Evolutionary conservation across 345 rosid species (phyloP).

Genomic region (Noccaea bulbosa): DNA sequence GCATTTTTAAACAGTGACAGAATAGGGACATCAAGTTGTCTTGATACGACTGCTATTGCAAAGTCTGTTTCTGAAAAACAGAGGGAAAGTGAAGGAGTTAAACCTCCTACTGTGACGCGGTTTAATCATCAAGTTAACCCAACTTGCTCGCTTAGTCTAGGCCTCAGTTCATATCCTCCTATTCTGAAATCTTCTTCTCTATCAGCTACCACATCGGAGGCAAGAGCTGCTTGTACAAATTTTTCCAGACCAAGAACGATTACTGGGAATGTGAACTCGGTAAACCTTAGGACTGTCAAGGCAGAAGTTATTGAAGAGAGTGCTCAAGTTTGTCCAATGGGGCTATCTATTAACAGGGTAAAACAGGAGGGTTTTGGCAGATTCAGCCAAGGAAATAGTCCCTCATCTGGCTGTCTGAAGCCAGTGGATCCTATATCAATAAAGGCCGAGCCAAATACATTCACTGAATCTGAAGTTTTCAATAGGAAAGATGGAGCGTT

Average conservation of each 20-base stretch:
- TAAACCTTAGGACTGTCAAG: constrained; percentile 52
- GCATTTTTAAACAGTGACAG: constrained; percentile 37
- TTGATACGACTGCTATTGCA: constrained; percentile 28
- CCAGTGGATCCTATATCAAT: constrained; percentile 43
- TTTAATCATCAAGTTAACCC: constrained; percentile 32
- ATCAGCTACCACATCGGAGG: constrained; percentile 35
- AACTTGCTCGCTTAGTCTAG: constrained; percentile 59
- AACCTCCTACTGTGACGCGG: constrained; percentile 31
- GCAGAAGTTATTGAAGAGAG: constrained; percentile 63
- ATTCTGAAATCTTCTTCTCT: constrained; percentile 42
- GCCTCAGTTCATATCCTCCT: constrained; percentile 51
- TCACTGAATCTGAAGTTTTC: constrained; percentile 39
- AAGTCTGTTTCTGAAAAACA: constrained; percentile 37
- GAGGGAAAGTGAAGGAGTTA: constrained; percentile 35
- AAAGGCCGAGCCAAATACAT: constrained; percentile 59
- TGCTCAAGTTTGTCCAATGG: constrained; percentile 27
- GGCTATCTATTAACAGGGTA: constrained; percentile 30
- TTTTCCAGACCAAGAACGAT: constrained; percentile 25
- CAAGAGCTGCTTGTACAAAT: constrained; percentile 24
- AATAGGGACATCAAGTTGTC: constrained; percentile 42
- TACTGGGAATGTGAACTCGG: constrained; percentile 36
- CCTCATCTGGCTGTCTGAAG: constrained; percentile 37
- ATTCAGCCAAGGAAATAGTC: constrained; percentile 31
- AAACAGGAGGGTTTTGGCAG: constrained; percentile 56
- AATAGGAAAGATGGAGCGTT: constrained; percentile 43